Evolutionary conservation across 352 stramenopile genomes (phyloP).

Genomic region (Phytopythium sindhum): DNA sequence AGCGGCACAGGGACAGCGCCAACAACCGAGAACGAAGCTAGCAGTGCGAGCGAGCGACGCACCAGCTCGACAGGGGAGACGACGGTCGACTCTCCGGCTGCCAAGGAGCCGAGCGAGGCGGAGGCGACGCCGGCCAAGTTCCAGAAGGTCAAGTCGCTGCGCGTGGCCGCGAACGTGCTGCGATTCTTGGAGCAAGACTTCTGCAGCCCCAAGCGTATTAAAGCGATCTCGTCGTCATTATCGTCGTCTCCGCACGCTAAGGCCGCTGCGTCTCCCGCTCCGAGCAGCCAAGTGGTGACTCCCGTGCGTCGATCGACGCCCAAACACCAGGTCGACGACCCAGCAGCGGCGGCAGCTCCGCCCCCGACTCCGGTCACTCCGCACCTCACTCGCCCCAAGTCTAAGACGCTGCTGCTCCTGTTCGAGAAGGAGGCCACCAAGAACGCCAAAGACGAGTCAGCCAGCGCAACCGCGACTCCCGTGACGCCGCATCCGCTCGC

Average conservation of each 20-base stretch:
- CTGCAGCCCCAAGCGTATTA: conserved; percentile 38
- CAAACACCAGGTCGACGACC: neutral
- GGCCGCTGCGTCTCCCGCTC: neutral
- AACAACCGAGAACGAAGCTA: conserved; percentile 6
- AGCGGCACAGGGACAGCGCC: conserved; percentile 1
- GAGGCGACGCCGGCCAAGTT: conserved; percentile 18
- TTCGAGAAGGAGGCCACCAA: conserved; percentile 27
- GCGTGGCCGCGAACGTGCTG: conserved; percentile 59
- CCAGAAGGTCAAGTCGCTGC: conserved; percentile 46
- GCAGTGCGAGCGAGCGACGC: conserved; percentile 8
- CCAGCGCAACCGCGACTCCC: neutral
- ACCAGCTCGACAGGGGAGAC: conserved; percentile 2
- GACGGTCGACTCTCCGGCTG: neutral
- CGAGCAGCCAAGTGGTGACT: conserved; percentile 3
- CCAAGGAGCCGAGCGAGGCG: conserved; percentile 2
- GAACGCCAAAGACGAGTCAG: neutral
- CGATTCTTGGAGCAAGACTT: conserved; percentile 73
- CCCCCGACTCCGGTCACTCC: neutral
- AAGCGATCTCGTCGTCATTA: neutral
- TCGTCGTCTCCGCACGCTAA: neutral
- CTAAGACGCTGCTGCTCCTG: conserved; percentile 43
- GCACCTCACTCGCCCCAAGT: conserved; percentile 33
- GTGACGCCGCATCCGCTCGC: conserved; percentile 13
- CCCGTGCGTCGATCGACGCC: conserved; percentile 8
- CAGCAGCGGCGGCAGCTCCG: conserved; percentile 2